Conservation (phyloP, 78 protist species). For the Creolimax fragrantissima region DNA sequence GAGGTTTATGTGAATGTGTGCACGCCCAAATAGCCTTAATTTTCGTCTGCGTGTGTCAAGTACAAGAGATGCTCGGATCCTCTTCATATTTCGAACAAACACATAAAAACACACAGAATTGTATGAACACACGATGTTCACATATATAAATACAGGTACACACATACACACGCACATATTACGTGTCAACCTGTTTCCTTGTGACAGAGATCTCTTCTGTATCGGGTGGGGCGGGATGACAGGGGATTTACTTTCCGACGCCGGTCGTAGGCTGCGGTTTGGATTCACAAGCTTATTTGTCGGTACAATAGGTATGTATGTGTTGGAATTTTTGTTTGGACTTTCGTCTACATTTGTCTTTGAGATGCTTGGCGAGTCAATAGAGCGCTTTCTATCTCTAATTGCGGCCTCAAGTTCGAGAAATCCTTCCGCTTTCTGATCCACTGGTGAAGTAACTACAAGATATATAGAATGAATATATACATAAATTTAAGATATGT, state of each 20-base stretch:
- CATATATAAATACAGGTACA: neutral
- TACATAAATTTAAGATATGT: neutral
- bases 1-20: neutral
- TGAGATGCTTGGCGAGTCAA: neutral
- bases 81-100: neutral
- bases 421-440: neutral
- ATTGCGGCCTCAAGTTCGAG: neutral
- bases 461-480: neutral
- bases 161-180: neutral
- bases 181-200: neutral
- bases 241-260: no score
- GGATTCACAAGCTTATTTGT: no score
- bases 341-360: neutral
- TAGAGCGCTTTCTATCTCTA: neutral
- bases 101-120: neutral
- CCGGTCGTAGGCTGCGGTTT: no score
- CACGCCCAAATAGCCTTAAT: neutral
- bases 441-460: neutral
- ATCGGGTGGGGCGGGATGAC: no score
- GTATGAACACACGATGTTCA: neutral
- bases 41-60: neutral
- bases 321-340: neutral
- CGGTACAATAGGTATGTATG: neutral
- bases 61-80: neutral
- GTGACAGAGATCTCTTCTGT: neutral